Base-by-base conservation (phyloP, 805 yeast genomes). In the Clavispora santaluciae region DNA sequence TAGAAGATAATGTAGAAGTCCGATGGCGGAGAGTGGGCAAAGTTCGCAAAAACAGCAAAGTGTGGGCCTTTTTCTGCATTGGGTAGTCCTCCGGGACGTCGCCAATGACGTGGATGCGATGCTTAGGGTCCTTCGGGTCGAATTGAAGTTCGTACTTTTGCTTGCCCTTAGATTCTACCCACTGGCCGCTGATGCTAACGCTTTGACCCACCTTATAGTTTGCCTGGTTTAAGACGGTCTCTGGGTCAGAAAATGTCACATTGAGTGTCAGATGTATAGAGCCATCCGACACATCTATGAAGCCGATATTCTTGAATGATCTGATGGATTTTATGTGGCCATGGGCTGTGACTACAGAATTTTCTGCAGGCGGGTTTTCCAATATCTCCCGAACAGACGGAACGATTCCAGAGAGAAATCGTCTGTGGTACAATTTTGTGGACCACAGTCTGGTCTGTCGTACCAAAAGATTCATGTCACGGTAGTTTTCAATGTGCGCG, bases 281-380 rank as follows among this genome's bases (percentile, higher is more conserved):
- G 1, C 98, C 98, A 58, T 93, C 98, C 2, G 75, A 63, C 9
- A 93, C 49, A 53, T 88, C 95, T 4, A 89, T 65, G 60, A 93
- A 93, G 0, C 88, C 84, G 4, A 86, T 72, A 40, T 81, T 83
- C 56, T 89, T 89, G 56, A 88, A 75, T 7, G 72, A 60, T 37
- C 96, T 73, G 2, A 87, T 76, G 0, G 89, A 74, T 40, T 78
- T 78, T 17, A 93, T 75, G 42, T 64, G 71, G 15, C 98, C 99
- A 21, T 72, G 66, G 5, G 86, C 70, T 2, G 68, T 61, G 6
- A 79, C 61, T 1, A 46, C 38, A 0, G 73, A 43, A n/a, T 70
- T 56, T 16, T 21, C 21, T 2, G 35, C 31, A 1, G 45, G 45
- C 13, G 50, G 50, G 16, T 26, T 38, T 1, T 30, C 36, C 12